Evolutionary conservation across 495 filamentous ascomycete genomes (phyloP).

Genomic region (Penicillium subrubescens): DNA sequence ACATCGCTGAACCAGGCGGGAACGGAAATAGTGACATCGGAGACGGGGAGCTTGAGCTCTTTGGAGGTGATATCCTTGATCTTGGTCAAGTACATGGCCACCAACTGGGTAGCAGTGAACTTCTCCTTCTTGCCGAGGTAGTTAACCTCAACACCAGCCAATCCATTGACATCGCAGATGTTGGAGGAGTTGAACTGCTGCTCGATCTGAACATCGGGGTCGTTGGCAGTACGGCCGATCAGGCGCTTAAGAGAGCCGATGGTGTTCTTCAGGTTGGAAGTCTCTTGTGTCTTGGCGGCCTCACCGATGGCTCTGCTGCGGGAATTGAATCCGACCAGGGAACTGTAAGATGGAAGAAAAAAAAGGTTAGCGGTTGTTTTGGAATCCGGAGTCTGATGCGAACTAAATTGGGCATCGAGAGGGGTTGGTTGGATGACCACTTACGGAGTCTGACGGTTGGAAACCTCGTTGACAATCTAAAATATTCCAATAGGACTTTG

Average conservation of each 20-base stretch:
- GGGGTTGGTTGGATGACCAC: constrained; percentile 37
- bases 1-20: constrained; percentile 97
- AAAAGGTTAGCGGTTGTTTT: constrained; percentile 29
- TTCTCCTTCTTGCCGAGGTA: constrained; percentile 94
- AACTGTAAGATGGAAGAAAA: constrained; percentile 50
- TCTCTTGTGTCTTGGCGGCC: constrained; percentile 96
- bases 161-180: constrained; percentile 87
- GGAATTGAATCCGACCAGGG: constrained; percentile 91
- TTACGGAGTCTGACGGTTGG: constrained; percentile 97
- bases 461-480: constrained; percentile 98
- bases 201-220: constrained; percentile 92
- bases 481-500: constrained; percentile 6
- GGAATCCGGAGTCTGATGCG: constrained; percentile 16
- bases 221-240: constrained; percentile 78
- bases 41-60: constrained; percentile 91
- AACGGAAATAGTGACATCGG: constrained; percentile 90
- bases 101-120: constrained; percentile 88
- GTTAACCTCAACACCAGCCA: constrained; percentile 90
- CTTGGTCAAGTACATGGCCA: constrained; percentile 94
- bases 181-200: constrained; percentile 85
- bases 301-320: constrained; percentile 93
- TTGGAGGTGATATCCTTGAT: constrained; percentile 82
- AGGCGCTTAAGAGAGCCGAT: constrained; percentile 90
- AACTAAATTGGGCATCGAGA: constrained; percentile 8
- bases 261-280: constrained; percentile 99